These are phyloP conservation scores for Eleusine indica DNA, from an alignment of 176 grass and related monocot species.

Conservation along the genomic window DNA sequence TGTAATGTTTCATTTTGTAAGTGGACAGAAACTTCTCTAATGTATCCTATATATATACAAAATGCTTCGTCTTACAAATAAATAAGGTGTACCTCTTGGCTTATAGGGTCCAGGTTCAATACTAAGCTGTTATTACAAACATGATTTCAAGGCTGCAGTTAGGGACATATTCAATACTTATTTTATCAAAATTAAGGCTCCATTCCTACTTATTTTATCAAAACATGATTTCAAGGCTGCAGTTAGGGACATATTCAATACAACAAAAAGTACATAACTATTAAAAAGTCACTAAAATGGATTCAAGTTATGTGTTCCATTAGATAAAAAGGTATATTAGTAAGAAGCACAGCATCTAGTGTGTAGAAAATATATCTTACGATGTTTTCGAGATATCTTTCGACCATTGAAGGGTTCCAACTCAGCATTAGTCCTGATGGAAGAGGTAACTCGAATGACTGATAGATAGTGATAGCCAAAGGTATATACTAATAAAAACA, in stretches of 20 bases:
- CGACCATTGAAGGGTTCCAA: constrained; percentile 13
- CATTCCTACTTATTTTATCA: not conserved
- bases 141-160: not conserved
- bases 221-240: not conserved
- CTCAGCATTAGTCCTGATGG: constrained; percentile 35
- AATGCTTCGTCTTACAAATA: constrained; percentile 10
- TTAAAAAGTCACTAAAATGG: not conserved
- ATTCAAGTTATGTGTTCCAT: constrained; percentile 9
- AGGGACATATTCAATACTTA: not conserved
- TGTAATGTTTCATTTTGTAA: constrained; percentile 53
- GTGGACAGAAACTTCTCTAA: constrained; percentile 22
- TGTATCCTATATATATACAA: not conserved
- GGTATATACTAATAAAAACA: constrained; percentile 7
- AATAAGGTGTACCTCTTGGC: constrained; percentile 1
- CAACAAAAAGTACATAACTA: not conserved
- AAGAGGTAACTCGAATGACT: constrained; percentile 34
- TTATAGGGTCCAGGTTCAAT: not conserved
- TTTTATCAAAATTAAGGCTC: not conserved
- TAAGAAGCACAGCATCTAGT: not conserved
- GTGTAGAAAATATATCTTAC: constrained; percentile 42
- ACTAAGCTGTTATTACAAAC: not conserved
- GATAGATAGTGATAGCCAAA: not conserved
- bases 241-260: not conserved
- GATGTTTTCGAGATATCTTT: constrained; percentile 53
- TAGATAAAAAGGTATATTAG: constrained; percentile 20